Conservation (phyloP, 225 moss, liverwort and hornwort genomes). For the Polytrichum formosum region DNA sequence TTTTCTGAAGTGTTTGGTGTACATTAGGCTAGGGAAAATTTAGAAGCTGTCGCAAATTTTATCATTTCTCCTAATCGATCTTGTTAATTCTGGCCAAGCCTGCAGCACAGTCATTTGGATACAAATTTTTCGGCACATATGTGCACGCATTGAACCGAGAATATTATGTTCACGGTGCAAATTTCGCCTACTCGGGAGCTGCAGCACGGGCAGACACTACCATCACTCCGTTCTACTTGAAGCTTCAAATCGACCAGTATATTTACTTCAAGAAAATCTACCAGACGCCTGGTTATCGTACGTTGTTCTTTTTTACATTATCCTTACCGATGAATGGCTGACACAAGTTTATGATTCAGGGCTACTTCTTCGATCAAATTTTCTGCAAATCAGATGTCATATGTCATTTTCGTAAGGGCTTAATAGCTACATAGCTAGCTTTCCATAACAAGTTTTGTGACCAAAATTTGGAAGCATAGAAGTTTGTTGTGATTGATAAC, state of each 20-base stretch:
- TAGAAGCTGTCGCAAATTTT: no score
- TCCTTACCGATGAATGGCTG: no score
- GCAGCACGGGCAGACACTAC: slow-evolving; percentile 13
- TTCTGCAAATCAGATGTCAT: no score
- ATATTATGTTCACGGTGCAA: slow-evolving; percentile 31
- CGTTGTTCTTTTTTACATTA: not conserved
- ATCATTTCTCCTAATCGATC: no score
- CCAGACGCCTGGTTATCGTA: not conserved
- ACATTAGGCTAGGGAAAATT: no score
- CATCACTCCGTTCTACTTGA: slow-evolving; percentile 29
- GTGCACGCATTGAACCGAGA: slow-evolving; percentile 29
- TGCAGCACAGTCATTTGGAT: slow-evolving; percentile 30
- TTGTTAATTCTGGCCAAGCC: not conserved
- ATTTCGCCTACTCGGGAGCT: slow-evolving; percentile 48
- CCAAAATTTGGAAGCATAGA: not conserved
- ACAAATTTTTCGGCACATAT: slow-evolving; percentile 38
- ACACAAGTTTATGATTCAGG: no score
- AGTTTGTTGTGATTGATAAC: not conserved
- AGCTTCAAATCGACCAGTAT: slow-evolving; percentile 24
- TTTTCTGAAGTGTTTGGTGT: no score
- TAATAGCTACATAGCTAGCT: no score
- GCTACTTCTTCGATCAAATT: no score
- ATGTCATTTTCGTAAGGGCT: no score
- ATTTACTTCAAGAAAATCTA: slow-evolving; percentile 20
- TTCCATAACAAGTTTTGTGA: no score